A percentile compares a stretch with the other conserved stretches of the same genome.
These are phyloP conservation scores for Inga leiocalycina DNA, from an alignment of 306 rosid species.

Conservation along the genomic window DNA sequence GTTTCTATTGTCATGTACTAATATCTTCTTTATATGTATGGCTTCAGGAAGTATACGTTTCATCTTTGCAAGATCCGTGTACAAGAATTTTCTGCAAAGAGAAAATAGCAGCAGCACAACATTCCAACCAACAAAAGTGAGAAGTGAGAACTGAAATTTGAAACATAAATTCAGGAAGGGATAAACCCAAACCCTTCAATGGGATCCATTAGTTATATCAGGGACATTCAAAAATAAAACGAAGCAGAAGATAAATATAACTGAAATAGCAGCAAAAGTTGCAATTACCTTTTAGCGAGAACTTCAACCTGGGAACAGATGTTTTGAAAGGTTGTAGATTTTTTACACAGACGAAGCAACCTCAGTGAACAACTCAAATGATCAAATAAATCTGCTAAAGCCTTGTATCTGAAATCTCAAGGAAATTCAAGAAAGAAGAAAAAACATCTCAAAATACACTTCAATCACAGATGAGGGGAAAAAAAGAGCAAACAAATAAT, in stretches of 20 bases:
- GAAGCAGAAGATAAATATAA: background rate
- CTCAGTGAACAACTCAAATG: slow-evolving; percentile 57
- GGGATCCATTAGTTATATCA: slow-evolving; percentile 8
- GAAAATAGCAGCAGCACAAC: slow-evolving; percentile 18
- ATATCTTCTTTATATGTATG: slow-evolving; percentile 45
- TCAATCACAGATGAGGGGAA: background rate
- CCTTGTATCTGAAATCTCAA: slow-evolving; percentile 45
- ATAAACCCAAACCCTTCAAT: background rate
- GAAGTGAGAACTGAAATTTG: background rate
- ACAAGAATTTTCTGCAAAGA: slow-evolving; percentile 55
- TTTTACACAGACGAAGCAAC: slow-evolving; percentile 55
- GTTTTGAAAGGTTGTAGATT: slow-evolving; percentile 55
- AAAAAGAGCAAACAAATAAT: background rate
- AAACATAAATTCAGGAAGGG: background rate
- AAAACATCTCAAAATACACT: background rate
- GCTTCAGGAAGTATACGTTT: slow-evolving; percentile 67
- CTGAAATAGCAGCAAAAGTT: background rate
- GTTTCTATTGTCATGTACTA: slow-evolving; percentile 54
- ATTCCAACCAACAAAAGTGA: background rate
- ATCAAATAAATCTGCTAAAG: slow-evolving; percentile 48
- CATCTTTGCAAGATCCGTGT: slow-evolving; percentile 63
- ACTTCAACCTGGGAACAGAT: slow-evolving; percentile 56
- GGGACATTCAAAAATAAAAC: background rate
- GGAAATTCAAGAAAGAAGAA: background rate
- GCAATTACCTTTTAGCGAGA: slow-evolving; percentile 53